Evolutionary conservation across 441 rosid species (phyloP).

Genomic region (Populus tomentosa): DNA sequence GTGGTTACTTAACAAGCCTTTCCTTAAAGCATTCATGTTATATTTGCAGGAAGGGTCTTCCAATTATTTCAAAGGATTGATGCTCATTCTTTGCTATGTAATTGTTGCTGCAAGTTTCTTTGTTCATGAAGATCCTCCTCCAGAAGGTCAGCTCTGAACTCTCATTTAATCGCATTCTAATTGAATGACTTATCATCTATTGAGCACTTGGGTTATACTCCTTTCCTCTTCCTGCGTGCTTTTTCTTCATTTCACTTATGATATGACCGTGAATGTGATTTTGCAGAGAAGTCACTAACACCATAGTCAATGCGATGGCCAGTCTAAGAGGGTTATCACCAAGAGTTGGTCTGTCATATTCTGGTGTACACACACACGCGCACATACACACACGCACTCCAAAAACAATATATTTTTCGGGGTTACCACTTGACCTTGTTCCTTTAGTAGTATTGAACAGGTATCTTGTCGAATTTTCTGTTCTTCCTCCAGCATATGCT

Average conservation of each 20-base stretch:
- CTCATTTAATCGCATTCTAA: neutral
- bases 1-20: neutral
- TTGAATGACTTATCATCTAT: neutral
- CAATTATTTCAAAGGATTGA: slow-evolving; percentile 80
- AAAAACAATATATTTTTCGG: neutral
- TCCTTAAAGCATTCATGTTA: slow-evolving; percentile 1
- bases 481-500: neutral
- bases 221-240: neutral
- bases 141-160: neutral
- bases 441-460: neutral
- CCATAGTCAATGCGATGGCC: slow-evolving; percentile 1
- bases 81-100: slow-evolving; percentile 82
- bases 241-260: neutral
- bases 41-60: slow-evolving; percentile 82
- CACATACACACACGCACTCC: neutral
- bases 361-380: slow-evolving; percentile 17
- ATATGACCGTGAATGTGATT: neutral
- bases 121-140: slow-evolving; percentile 56
- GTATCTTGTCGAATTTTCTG: neutral
- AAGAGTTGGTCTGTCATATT: neutral
- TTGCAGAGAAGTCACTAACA: slow-evolving; percentile 20
- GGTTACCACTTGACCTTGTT: neutral
- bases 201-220: neutral
- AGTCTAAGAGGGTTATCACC: neutral
- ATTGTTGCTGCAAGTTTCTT: slow-evolving; percentile 88